Evolutionary conservation across 1,284 basidiomycete species (phyloP), one percentile per base, ranked within the genome.

Genomic region (Hymenochaete sp.): DNA sequence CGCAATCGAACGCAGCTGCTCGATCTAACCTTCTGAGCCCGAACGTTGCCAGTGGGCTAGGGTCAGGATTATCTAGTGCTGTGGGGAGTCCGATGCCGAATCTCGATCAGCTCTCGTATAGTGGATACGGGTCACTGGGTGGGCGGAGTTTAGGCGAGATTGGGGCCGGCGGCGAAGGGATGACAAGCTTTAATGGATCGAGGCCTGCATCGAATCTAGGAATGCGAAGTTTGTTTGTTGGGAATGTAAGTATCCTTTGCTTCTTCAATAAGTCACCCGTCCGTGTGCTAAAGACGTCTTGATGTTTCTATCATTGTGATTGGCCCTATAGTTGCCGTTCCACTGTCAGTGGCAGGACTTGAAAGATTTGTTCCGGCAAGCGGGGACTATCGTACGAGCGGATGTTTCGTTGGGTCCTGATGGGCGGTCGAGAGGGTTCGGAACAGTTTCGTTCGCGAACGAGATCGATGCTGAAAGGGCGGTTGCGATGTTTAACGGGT

Each of bases 291-390:
- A 2, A n/a, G 14, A n/a, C n/a, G n/a, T n/a, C n/a, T n/a, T n/a
- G 24, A 44, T 52, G 26, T 44, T 43, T 47, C 18, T 43, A 28
- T 11, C 18, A 16, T n/a, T 10, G 25, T 35, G 43, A 58, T 31
- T n/a, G 38, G 6, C 35, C 2, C 26, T 19, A 38, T 60, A 96
- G 89, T 74, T 97, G n/a, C 93, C 93, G 0, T 88, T 95, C 64
- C 86, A 93, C 55, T 88, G 89, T 58, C 93, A 96, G 67, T 98
- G 95, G 95, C 95, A 98, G 65, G 92, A 96, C 57, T 73, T 97
- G 49, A 95, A 95, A 62, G 92, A 96, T 58, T 72, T 95, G 2
- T 92, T 95, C 61, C 77, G 92, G 9, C 80, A 87, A 54, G 86
- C 86, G 1, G 92, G 91, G 7, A 82, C 84, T 13, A 85, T 97